A percentile compares a stretch with the other conserved stretches of the same genome.
phyloP scores from a whole-genome alignment of 1,139 yeast genomes.

The Kurtzmaniella natalensis region DNA sequence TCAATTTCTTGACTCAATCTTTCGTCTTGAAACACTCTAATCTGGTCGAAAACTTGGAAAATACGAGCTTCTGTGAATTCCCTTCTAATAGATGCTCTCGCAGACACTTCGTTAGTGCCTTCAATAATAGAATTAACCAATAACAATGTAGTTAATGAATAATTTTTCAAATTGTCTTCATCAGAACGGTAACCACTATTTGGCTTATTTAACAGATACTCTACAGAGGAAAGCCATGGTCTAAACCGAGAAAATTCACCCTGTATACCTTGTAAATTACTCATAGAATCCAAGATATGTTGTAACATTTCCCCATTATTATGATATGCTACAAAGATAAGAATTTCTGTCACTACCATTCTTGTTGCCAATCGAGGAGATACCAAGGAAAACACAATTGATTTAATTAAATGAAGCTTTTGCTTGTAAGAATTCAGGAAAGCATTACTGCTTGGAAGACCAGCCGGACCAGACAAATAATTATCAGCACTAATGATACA shows the following conservation, averaged over 20 bases:
- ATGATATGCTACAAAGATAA: conserved; percentile 33
- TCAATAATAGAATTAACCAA: conserved; percentile 39
- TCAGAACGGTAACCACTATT: conserved; percentile 26
- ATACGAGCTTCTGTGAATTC: conserved; percentile 42
- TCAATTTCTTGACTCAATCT: conserved; percentile 44
- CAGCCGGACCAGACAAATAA: conserved; percentile 8
- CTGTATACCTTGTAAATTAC: conserved; percentile 28
- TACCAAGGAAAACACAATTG: conserved; percentile 34
- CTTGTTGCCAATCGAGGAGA: conserved; percentile 42
- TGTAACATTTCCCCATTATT: conserved; percentile 21
- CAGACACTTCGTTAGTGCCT: conserved; percentile 26
- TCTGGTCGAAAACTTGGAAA: conserved; percentile 32
- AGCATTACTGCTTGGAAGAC: not conserved
- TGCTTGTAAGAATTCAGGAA: conserved; percentile 13
- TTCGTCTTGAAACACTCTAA: conserved; percentile 31
- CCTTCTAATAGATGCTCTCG: conserved; percentile 32
- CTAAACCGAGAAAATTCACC: conserved; percentile 37
- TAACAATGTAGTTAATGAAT: conserved; percentile 41
- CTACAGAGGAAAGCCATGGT: conserved; percentile 40
- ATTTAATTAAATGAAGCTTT: conserved; percentile 29
- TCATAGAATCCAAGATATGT: conserved; percentile 30
- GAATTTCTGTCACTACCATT: conserved; percentile 39
- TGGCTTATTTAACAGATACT: conserved; percentile 14
- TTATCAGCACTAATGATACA: conserved; percentile 25
- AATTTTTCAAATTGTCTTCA: conserved; percentile 31